Conservation (phyloP, 768 basidiomycete species). For the Lenzites betulinus region DNA sequence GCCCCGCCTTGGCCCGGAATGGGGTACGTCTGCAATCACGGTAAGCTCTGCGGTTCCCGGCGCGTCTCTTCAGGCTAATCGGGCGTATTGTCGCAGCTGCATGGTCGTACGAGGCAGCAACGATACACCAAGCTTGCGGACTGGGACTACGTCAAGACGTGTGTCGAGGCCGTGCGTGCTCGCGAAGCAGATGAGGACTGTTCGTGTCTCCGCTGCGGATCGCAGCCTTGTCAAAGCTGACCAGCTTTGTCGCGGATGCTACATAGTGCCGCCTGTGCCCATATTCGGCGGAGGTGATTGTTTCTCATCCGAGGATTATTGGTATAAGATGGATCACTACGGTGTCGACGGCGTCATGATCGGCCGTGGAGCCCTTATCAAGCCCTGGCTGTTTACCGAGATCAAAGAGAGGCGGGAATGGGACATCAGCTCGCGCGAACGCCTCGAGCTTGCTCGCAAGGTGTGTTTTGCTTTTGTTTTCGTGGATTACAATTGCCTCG, state of each 20-base stretch:
- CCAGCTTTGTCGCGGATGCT: neutral
- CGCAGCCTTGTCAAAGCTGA: neutral
- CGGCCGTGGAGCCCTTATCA: constrained; percentile 92
- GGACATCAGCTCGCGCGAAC: constrained; percentile 87
- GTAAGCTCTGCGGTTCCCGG: constrained; percentile 32
- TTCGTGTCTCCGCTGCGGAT: constrained; percentile 34
- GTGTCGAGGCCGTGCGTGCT: constrained; percentile 77
- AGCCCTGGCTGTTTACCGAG: constrained; percentile 96
- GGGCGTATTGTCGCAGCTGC: constrained; percentile 61
- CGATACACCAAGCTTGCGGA: constrained; percentile 91
- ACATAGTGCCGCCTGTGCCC: constrained; percentile 78
- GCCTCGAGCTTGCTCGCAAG: constrained; percentile 76
- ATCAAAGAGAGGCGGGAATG: constrained; percentile 90
- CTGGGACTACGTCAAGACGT: constrained; percentile 91
- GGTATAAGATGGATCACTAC: constrained; percentile 69
- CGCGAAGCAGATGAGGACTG: constrained; percentile 71
- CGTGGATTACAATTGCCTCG: neutral
- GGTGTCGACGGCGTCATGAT: constrained; percentile 97
- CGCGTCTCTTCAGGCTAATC: neutral
- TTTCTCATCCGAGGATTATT: constrained; percentile 85
- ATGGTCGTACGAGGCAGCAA: constrained; percentile 93
- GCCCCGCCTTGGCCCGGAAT: constrained; percentile 64
- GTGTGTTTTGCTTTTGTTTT: constrained; percentile 40
- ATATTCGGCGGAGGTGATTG: constrained; percentile 97
- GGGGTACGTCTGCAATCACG: constrained; percentile 56